These are phyloP conservation scores for Ascoidea tarda DNA, from an alignment of 805 yeast species.

Conservation along the genomic window DNA sequence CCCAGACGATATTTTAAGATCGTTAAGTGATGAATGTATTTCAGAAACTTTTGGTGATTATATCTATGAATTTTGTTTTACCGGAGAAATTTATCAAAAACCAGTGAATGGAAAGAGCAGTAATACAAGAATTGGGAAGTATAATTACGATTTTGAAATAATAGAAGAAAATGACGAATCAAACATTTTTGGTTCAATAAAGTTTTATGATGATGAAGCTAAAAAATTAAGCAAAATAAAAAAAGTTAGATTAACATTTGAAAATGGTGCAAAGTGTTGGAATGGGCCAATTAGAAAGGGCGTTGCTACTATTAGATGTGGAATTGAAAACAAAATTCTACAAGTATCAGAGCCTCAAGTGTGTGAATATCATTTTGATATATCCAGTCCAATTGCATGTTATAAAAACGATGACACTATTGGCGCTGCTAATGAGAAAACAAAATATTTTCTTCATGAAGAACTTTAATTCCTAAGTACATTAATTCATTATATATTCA, in stretches of 20 bases:
- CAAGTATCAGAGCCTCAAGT: conserved; percentile 78
- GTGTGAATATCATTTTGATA: conserved; percentile 56
- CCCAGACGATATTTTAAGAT: conserved; percentile 47
- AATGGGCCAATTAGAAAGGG: conserved; percentile 82
- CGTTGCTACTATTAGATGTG: conserved; percentile 51
- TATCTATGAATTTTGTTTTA: conserved; percentile 47
- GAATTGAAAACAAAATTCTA: conserved; percentile 36
- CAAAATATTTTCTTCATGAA: too few relatives aligned
- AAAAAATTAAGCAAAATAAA: conserved; percentile 11
- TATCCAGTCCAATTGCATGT: conserved; percentile 29
- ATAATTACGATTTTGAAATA: conserved; percentile 7
- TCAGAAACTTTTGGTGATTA: conserved; percentile 49
- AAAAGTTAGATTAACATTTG: conserved; percentile 24
- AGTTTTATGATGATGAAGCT: neutral
- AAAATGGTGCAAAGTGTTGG: conserved; percentile 77
- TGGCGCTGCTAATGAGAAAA: too few relatives aligned
- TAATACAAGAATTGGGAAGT: conserved; percentile 36
- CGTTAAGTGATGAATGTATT: conserved; percentile 36
- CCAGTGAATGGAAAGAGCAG: conserved; percentile 23
- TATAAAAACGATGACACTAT: conserved; percentile 2
- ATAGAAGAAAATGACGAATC: conserved; percentile 10
- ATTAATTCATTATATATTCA: too few relatives aligned
- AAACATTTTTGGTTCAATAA: conserved; percentile 9
- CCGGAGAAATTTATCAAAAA: conserved; percentile 43
- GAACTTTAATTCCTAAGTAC: too few relatives aligned